Base-by-base conservation (phyloP, 768 basidiomycete species). In the Tephrocybe sp. region DNA sequence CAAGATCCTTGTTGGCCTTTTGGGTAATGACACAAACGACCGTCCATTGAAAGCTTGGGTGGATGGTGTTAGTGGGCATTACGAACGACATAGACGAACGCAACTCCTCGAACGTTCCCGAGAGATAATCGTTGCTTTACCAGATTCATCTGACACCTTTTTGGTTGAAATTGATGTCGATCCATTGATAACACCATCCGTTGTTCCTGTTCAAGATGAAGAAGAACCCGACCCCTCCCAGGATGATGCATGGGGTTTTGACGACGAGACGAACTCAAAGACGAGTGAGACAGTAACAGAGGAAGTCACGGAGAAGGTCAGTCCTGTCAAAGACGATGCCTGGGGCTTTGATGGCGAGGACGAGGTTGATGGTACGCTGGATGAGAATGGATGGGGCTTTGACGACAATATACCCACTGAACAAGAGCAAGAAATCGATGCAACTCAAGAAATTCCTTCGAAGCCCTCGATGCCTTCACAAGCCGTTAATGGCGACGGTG, bases 51-150 rank as follows among this genome's bases (percentile, higher is more conserved):
- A 79, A 58, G 58, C 66, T 5, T 95, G 93, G 89, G 78, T 77
- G 3, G 76, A 84, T 42, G 77, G 80, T 3, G 74, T 90, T 10
- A 77, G 80, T 15, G 67, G 74, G 2, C 88, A 91, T 64, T 95
- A 93, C 63, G 92, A 93, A 63, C 80, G 82, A 52, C 81, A 85
- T 57, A 68, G 91, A 57, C 76, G 92, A 12, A 68, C 78, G 27
- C 70, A 73, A 44, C 79, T 93, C 38, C 72, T 92, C 5, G 83
- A 88, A 34, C 65, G 66, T n/a, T 76, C 80, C 12, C 73, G 91
- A 48, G 58, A 58, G 13, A 70, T 83, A 37, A 73, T 92, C 16
- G 53, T 83, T n/a, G 60, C 61, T 6, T 61, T 66, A 1, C 72
- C 70, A 21, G 68, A 72, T 42, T 58, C 63, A 6, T 61, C 59